Evolutionary conservation across 2,329 filamentous ascomycete species (phyloP).

Genomic region (Trichoderma harzianum): DNA sequence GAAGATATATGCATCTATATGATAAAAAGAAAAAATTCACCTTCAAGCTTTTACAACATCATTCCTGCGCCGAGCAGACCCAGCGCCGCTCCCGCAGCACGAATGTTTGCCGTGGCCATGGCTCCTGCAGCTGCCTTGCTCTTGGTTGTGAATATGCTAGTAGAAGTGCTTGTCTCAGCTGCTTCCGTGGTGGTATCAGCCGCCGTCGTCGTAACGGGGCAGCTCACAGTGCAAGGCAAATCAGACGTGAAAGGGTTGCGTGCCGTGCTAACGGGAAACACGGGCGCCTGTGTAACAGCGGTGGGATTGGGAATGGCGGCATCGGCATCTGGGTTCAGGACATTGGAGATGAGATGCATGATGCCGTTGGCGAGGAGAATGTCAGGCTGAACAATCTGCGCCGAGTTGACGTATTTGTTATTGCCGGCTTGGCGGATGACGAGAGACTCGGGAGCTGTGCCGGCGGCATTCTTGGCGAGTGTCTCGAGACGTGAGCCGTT

Average conservation of each 20-base stretch:
- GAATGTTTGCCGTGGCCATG: slow-evolving; percentile 7
- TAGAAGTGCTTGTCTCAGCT: slow-evolving; percentile 23
- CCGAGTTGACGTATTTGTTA: slow-evolving; percentile 51
- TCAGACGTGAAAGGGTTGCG: slow-evolving; percentile 41
- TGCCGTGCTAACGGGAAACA: slow-evolving; percentile 50
- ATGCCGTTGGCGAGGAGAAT: slow-evolving; percentile 56
- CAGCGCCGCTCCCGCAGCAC: not conserved
- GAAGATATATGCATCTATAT: not conserved
- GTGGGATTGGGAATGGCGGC: slow-evolving; percentile 36
- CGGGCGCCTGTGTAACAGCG: slow-evolving; percentile 43
- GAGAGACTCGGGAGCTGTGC: slow-evolving; percentile 36
- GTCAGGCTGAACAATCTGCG: slow-evolving; percentile 50
- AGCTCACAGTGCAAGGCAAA: slow-evolving; percentile 42
- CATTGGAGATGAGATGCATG: slow-evolving; percentile 55
- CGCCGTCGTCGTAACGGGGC: slow-evolving; percentile 33
- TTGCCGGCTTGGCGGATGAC: slow-evolving; percentile 39
- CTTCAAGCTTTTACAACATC: not conserved
- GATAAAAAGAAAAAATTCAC: not conserved
- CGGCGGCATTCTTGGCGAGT: slow-evolving; percentile 39
- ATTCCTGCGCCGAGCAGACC: slow-evolving; percentile 7
- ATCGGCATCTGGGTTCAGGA: slow-evolving; percentile 43
- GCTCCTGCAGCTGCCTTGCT: not conserved
- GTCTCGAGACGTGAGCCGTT: slow-evolving; percentile 32
- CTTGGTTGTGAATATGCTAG: slow-evolving; percentile 2
- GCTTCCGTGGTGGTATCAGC: slow-evolving; percentile 18